These are phyloP conservation scores for Persicaria tinctoria DNA, from an alignment of 148 eudicot species.

Conservation along the genomic window DNA sequence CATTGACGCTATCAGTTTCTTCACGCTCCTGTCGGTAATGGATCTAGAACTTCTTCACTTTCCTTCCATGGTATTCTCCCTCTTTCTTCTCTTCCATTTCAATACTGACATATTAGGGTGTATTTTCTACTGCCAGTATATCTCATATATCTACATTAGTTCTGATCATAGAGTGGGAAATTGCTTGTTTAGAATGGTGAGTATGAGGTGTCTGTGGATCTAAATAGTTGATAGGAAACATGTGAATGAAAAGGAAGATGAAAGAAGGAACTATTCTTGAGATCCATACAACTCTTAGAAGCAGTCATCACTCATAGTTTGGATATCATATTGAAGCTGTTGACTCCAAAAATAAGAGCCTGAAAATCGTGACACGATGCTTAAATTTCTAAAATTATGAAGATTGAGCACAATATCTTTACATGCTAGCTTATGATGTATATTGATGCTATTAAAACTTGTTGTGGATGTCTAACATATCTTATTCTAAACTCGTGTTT, in stretches of 20 bases:
- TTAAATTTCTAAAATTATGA: conserved; percentile 4
- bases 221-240: neutral
- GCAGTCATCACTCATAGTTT: neutral
- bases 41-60: too few relatives aligned
- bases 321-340: neutral
- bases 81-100: too few relatives aligned
- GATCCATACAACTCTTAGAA: neutral
- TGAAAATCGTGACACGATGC: neutral
- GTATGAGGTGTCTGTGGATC: neutral
- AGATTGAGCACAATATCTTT: neutral
- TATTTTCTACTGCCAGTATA: neutral
- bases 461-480: neutral
- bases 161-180: neutral
- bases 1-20: too few relatives aligned
- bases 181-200: neutral
- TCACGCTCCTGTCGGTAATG: too few relatives aligned
- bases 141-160: neutral
- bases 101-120: too few relatives aligned
- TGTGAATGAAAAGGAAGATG: neutral
- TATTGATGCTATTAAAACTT: neutral
- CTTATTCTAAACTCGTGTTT: neutral
- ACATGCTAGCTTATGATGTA: neutral
- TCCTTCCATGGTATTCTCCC: too few relatives aligned
- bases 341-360: neutral
- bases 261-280: neutral